Base-by-base conservation (phyloP, 2,329 filamentous ascomycete genomes). In the Colletotrichum destructivum region DNA sequence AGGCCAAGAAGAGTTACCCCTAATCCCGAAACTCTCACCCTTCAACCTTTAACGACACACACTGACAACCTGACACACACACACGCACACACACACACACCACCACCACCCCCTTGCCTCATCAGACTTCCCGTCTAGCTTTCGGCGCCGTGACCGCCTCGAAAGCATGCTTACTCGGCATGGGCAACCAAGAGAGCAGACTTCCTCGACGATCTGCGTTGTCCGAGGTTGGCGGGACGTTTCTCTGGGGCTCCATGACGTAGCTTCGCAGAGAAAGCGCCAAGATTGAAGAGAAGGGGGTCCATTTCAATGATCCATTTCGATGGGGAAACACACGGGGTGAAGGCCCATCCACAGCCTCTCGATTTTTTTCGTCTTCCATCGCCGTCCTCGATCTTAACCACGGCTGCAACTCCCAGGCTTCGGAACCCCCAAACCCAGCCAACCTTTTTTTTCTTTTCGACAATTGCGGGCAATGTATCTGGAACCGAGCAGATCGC, bases 181-280 rank as follows among this genome's bases (percentile, higher is more conserved):
- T 16, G 13, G 16, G 16, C 49, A 31, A 26, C 6, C 3, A 31
- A 21, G 18, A 16, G 9, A 49, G 15, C 31, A 35, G 7, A 35
- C 31, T 35, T 35, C 7, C 31, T 35, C 31, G 59, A n/a, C 40
- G 59, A 61, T n/a, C 26, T 18, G 54, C 31, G 40, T 31, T 46
- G 23, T 18, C 15, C 13, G 26, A 44, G 40, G 42, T 56, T 46
- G 13, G 54, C 11, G 31, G 31, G 46, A n/a, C 42, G 57, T 60
- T 60, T 61, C 42, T 60, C 55, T 59, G 38, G 42, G 57, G 16
- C 57, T 23, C 57, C 15, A 60, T 60, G 57, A 60, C 57, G 42
- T 59, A 44, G 42, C 13, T 44, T 47, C 18, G 44, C 44, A n/a
- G 44, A 31, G 51, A 2, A 31, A 56, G 31, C 51, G 26, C 38